Evolutionary conservation across 2,329 filamentous ascomycete genomes (phyloP).

Genomic region (Rhexocercosporidium sp.): DNA sequence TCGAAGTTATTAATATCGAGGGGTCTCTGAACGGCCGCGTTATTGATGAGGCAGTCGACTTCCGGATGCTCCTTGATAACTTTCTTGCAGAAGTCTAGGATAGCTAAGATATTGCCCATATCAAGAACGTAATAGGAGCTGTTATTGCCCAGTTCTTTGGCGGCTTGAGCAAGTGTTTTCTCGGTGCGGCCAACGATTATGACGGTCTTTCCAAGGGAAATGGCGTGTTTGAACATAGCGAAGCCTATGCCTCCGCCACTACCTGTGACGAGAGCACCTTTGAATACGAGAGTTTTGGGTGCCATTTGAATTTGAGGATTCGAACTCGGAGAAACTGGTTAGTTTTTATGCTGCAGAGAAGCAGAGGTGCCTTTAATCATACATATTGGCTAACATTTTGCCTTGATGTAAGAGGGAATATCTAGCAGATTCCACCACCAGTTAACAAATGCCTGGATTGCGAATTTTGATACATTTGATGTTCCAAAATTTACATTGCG

Average conservation of each 20-base stretch:
- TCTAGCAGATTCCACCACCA: no score
- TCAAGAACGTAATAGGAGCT: conserved; percentile 58
- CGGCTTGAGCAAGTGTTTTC: conserved; percentile 53
- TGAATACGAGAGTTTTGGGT: conserved; percentile 43
- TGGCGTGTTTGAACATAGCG: conserved; percentile 50
- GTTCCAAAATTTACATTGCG: no score
- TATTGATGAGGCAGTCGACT: conserved; percentile 63
- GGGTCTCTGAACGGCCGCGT: conserved; percentile 62
- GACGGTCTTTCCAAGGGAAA: conserved; percentile 45
- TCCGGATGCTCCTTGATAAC: conserved; percentile 56
- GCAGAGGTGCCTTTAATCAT: neutral
- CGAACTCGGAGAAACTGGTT: no score
- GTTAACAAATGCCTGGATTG: no score
- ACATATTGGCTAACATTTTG: no score
- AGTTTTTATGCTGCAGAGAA: no score
- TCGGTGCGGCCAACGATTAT: conserved; percentile 61
- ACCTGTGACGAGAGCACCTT: conserved; percentile 55
- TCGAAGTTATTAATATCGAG: conserved; percentile 54
- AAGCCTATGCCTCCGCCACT: conserved; percentile 58
- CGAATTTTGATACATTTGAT: no score
- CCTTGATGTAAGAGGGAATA: no score
- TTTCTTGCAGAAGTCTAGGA: conserved; percentile 51
- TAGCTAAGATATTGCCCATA: conserved; percentile 50
- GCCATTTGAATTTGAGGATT: neutral
- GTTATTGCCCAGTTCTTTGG: conserved; percentile 49